Base-by-base conservation (phyloP, 2,329 filamentous ascomycete genomes). In the Curvularia sp. region DNA sequence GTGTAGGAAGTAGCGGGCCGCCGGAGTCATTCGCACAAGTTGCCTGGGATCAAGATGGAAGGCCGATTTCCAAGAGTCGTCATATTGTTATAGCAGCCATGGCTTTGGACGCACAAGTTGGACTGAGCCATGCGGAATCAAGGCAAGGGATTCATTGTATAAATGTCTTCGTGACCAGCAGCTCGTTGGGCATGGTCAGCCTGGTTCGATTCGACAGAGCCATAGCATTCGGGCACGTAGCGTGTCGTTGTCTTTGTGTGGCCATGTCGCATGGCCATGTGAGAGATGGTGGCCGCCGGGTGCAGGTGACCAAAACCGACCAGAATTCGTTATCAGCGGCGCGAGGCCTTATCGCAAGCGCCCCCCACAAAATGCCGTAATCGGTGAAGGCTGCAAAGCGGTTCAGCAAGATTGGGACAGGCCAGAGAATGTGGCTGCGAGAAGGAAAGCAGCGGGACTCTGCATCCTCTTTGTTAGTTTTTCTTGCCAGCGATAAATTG, bases 271-370 rank as follows among this genome's bases (percentile, higher is more conserved):
- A 42, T 55, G 57, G 53, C 12, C 39, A 18, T 18, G 3, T 31
- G 43, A 2, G 31, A n/a, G 38, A 5, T 22, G 15, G 20, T 39
- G 24, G 30, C 10, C 20, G 39, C 3, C 9, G 31, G 30, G 41
- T 31, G 47, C 50, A 20, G 46, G 15, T 35, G 43, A 55, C 24
- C 50, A 33, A 1, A 12, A 3, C 2, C 30, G 7, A 30, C 26
- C 49, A 54, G 31, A 31, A 31, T 42, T 58, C 35, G 53, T 56
- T 64, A 64, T 64, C 62, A 50, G 62, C 43, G 41, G 26, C 26
- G 26, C 39, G 52, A 24, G 15, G 31, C 51, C 49, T 64, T 60
- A 64, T 64, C 54, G 57, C 35, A 46, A 9, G 41, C 59, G 31
- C 33, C 57, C 57, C 60, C 60, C 62, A 44, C 61, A 61, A 31